These are phyloP conservation scores for Epichloe brachyelytri DNA, from an alignment of 2,329 filamentous ascomycete genomes.

Conservation along the genomic window DNA sequence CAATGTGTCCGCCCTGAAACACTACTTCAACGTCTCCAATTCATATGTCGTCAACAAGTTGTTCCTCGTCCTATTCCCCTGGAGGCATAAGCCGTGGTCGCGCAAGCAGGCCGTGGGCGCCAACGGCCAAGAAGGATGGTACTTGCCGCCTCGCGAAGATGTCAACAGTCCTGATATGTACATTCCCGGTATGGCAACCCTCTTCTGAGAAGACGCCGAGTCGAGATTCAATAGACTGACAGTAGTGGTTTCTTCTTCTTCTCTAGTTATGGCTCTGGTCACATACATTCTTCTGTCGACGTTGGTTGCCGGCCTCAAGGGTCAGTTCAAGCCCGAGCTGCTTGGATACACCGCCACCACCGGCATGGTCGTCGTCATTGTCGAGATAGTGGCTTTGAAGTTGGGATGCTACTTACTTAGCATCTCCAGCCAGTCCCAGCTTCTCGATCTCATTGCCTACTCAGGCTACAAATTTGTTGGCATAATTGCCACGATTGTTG, in stretches of 20 bases:
- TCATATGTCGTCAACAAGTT: conserved; percentile 91
- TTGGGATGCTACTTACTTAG: conserved; percentile 85
- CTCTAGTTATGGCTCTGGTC: conserved; percentile 76
- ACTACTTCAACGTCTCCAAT: conserved; percentile 99
- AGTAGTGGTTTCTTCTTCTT: not conserved
- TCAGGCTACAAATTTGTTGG: conserved; percentile 98
- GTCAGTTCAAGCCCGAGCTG: conserved; percentile 87
- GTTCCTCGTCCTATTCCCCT: conserved; percentile 87
- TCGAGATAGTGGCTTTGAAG: conserved; percentile 86
- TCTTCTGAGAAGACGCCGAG: not conserved
- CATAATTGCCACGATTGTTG: conserved; percentile 75
- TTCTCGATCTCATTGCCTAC: conserved; percentile 89
- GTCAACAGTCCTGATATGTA: conserved; percentile 99
- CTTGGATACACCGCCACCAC: conserved; percentile 80
- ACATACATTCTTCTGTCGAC: conserved; percentile 95
- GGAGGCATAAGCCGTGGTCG: conserved; percentile 96
- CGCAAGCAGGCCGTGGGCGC: conserved; percentile 68
- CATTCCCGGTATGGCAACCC: conserved; percentile 50
- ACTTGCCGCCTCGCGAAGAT: conserved; percentile 85
- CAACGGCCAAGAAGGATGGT: conserved; percentile 60
- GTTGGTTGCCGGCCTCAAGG: conserved; percentile 75
- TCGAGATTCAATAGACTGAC: conserved; percentile 11
- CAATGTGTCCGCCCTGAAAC: conserved; percentile 85
- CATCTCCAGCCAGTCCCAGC: conserved; percentile 87
- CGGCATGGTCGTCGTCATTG: conserved; percentile 66